A percentile compares a stretch with the other conserved stretches of the same genome.
Conservation (phyloP, 179 eudicot species). For the Gypsophila paniculata region DNA sequence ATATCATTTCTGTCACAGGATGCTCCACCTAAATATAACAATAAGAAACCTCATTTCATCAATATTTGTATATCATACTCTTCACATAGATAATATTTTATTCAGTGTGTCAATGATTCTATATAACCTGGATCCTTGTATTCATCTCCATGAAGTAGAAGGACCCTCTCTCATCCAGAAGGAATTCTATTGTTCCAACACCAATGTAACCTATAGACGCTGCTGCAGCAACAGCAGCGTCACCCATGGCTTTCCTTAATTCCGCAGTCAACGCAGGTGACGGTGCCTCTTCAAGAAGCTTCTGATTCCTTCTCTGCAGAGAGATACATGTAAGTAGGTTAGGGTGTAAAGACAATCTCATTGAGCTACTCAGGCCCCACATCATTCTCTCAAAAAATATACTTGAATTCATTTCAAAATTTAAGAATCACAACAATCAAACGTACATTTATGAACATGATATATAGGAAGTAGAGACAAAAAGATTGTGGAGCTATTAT, state of each 20-base stretch:
- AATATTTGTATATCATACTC: constrained; percentile 2
- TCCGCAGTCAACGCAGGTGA: constrained; percentile 95
- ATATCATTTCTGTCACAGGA: constrained; percentile 99
- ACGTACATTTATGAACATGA: no score
- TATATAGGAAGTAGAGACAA: not conserved
- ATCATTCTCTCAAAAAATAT: no score
- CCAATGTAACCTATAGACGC: constrained; percentile 92
- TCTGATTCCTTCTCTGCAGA: constrained; percentile 93
- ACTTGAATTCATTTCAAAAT: not conserved
- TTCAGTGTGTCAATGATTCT: not conserved
- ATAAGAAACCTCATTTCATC: constrained; percentile 3
- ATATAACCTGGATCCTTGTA: constrained; percentile 78
- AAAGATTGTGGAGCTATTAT: not conserved
- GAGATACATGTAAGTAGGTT: constrained; percentile 13
- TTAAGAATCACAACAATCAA: no score
- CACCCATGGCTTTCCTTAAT: constrained; percentile 96
- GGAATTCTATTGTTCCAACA: constrained; percentile 93
- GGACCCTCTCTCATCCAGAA: constrained; percentile 93
- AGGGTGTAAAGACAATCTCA: constrained; percentile 5
- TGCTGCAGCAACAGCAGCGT: constrained; percentile 98
- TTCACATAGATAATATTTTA: not conserved
- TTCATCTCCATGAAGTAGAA: constrained; percentile 99
- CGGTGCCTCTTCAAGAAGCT: constrained; percentile 94
- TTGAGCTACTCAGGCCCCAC: not conserved
- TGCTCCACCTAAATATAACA: constrained; percentile 72